These are phyloP conservation scores for Cladosporium sp. DNA, from an alignment of 2,329 filamentous ascomycete species.

Conservation along the genomic window DNA sequence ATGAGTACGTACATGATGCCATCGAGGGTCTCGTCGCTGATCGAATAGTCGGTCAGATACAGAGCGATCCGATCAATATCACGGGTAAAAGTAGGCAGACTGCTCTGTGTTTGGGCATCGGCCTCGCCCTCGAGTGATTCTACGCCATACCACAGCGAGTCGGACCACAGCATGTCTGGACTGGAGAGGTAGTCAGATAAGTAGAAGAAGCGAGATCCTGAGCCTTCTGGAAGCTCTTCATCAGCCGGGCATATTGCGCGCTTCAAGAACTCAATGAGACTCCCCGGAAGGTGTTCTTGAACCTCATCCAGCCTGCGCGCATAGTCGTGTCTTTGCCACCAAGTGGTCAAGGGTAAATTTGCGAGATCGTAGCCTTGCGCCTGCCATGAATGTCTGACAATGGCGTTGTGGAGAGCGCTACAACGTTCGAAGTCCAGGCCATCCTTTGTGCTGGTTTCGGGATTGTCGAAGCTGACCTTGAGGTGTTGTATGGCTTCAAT, in stretches of 20 bases:
- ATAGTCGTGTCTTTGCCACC: background rate
- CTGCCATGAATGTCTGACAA: conserved; percentile 6
- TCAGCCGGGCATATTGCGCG: background rate
- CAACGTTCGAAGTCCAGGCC: background rate
- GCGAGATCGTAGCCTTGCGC: conserved; percentile 1
- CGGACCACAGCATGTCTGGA: background rate
- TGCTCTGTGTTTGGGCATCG: background rate
- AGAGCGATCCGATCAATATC: background rate
- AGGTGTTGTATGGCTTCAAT: conserved; percentile 4
- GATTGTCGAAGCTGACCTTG: background rate
- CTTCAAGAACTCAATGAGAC: conserved; percentile 1
- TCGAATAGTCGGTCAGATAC: background rate
- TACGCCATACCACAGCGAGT: background rate
- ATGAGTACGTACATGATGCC: background rate
- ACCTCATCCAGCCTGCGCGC: background rate
- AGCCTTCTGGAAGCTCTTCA: background rate
- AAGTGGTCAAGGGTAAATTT: background rate
- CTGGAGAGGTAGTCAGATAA: background rate
- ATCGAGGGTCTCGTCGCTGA: conserved; percentile 5
- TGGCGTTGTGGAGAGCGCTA: conserved; percentile 1
- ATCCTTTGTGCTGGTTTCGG: conserved; percentile 6
- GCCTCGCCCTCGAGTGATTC: background rate
- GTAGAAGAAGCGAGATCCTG: conserved; percentile 2
- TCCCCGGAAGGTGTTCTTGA: background rate
- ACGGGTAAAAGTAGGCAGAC: background rate